Evolutionary conservation across 2,329 filamentous ascomycete genomes (phyloP).

Genomic region (Bipolaris sorokiniana): DNA sequence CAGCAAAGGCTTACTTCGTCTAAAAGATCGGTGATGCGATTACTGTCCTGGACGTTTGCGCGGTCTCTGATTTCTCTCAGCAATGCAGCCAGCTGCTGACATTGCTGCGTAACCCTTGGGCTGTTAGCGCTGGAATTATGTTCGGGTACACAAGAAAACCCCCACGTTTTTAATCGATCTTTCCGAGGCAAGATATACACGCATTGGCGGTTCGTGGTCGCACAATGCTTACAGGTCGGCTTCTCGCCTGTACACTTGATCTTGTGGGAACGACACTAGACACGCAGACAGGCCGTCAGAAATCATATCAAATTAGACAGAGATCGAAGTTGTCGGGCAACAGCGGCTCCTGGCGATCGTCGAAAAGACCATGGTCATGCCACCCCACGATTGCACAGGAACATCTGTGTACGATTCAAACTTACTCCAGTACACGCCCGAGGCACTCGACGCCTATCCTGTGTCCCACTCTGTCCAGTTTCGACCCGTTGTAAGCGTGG

Average conservation of each 20-base stretch:
- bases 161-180: constrained; percentile 48
- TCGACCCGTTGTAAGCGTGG: constrained; percentile 36
- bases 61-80: constrained; percentile 25
- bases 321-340: constrained; percentile 5
- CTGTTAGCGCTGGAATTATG: constrained; percentile 16
- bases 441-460: constrained; percentile 34
- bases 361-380: background rate
- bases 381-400: background rate
- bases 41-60: constrained; percentile 29
- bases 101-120: constrained; percentile 38
- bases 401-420: constrained; percentile 10
- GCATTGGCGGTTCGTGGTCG: constrained; percentile 42
- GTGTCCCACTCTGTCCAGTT: constrained; percentile 17
- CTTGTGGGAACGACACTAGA: constrained; percentile 49
- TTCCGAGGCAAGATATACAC: constrained; percentile 49
- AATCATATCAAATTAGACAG: constrained; percentile 1
- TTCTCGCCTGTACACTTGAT: constrained; percentile 50
- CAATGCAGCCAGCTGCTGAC: constrained; percentile 35
- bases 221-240: constrained; percentile 49
- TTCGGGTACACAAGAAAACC: constrained; percentile 5
- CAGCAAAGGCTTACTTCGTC: constrained; percentile 23
- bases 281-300: constrained; percentile 17
- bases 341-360: background rate
- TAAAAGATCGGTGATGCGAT: constrained; percentile 32
- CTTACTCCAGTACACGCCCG: constrained; percentile 41